Evolutionary conservation across 2,329 filamentous ascomycete genomes (phyloP).

Genomic region (Trichoderma aggressivum): DNA sequence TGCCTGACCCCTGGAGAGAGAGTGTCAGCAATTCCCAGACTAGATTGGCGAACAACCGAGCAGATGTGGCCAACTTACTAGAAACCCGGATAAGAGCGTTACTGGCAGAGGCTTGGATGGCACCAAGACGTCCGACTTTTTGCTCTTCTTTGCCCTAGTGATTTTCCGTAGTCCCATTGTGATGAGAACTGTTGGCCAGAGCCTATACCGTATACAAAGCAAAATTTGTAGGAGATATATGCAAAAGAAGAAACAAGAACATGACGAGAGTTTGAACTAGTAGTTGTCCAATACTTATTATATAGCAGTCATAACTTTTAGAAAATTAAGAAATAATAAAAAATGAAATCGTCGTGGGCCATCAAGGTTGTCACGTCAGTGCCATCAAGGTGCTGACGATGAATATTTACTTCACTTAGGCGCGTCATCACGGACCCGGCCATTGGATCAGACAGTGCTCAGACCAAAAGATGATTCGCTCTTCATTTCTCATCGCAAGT

Average conservation of each 20-base stretch:
- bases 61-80: conserved; percentile 24
- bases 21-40: neutral
- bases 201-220: neutral
- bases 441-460: neutral
- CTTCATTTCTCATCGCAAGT: neutral
- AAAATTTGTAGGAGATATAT: neutral
- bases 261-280: neutral
- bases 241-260: neutral
- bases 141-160: neutral
- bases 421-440: neutral
- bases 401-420: neutral
- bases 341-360: neutral
- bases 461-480: neutral
- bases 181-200: neutral
- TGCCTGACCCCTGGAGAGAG: conserved; percentile 58
- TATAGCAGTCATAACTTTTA: neutral
- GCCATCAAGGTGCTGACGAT: conserved; percentile 13
- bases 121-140: neutral
- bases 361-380: neutral
- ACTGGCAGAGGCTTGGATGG: conserved; percentile 30
- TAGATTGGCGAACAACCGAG: neutral
- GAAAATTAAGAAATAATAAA: neutral
- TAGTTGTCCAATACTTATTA: neutral
- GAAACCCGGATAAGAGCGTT: conserved; percentile 35
- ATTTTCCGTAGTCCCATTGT: neutral